Evolutionary conservation across 2,329 filamentous ascomycete genomes (phyloP).

Genomic region (Trichoderma hamatum): DNA sequence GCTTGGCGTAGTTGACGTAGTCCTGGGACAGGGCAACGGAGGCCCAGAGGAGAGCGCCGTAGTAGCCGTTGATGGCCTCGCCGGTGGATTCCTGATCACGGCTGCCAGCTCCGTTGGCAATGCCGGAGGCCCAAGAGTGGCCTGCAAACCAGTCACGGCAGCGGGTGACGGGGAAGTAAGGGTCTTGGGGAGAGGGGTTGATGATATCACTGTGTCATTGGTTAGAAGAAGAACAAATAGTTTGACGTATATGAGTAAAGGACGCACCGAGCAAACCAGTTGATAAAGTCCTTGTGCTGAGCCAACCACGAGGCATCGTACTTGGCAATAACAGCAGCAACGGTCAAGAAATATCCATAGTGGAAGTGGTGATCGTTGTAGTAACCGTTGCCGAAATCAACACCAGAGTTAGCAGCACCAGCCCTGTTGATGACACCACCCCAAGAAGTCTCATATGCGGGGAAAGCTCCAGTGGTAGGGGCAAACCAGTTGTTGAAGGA

Average conservation of each 20-base stretch:
- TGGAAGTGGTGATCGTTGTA: slow-evolving; percentile 40
- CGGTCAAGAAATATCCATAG: slow-evolving; percentile 35
- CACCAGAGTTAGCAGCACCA: slow-evolving; percentile 29
- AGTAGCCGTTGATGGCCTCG: slow-evolving; percentile 35
- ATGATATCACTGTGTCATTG: slow-evolving; percentile 30
- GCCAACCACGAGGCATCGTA: slow-evolving; percentile 33
- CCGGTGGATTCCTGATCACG: slow-evolving; percentile 36
- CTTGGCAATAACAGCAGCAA: slow-evolving; percentile 36
- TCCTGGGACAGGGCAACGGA: slow-evolving; percentile 31
- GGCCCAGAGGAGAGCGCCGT: slow-evolving; percentile 36
- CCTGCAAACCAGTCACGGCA: slow-evolving; percentile 36
- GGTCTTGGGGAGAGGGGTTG: slow-evolving; percentile 35
- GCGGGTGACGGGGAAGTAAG: slow-evolving; percentile 35
- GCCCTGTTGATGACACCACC: slow-evolving; percentile 34
- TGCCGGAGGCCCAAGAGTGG: slow-evolving; percentile 37
- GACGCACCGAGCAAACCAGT: slow-evolving; percentile 33
- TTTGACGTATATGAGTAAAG: background rate
- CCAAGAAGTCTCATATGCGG: slow-evolving; percentile 35
- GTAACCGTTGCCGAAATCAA: slow-evolving; percentile 37
- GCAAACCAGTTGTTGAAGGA: slow-evolving; percentile 34
- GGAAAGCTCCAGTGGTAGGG: slow-evolving; percentile 27
- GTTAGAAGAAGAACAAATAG: background rate
- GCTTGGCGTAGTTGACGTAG: slow-evolving; percentile 33
- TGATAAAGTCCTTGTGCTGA: slow-evolving; percentile 34
- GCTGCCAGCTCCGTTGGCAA: slow-evolving; percentile 35